Evolutionary conservation across 2,329 filamentous ascomycete genomes (phyloP), one percentile per base, ranked within the genome.

Genomic region (Rhinocladiella mackenziei): DNA sequence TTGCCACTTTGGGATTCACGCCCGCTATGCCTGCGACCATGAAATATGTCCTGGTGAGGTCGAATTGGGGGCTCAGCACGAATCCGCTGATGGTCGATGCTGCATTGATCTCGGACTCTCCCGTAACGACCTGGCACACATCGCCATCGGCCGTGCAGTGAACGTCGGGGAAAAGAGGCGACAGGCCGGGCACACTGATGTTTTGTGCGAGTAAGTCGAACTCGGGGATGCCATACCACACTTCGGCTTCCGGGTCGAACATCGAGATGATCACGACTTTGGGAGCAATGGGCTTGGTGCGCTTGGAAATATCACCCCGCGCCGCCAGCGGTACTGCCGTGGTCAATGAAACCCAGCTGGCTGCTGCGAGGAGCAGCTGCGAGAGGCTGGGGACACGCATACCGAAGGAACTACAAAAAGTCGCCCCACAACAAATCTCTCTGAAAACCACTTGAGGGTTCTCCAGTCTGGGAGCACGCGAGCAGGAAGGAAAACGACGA

Each of bases 81-180:
- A 88, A 69, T 0, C 84, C 77, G 34, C 74, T 74, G 48, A 85
- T 73, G 0, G 81, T 81, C 5, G 75, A 65, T 0, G 85, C 85
- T 0, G 85, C 83, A 60, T 89, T 89, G 68, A 89, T 86, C 64
- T 87, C 83, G 7, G 74, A 72, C 61, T 83, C 81, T 5, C 50
- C 50, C 6, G 46, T 49, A 35, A 53, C 29, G 15, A 86, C 56
- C 58, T 88, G 83, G 64, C 85, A 89, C 35, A 89, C 67, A 2
- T 73, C 69, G 20, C 74, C 69, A 54, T 80, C 65, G 8, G 66
- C 64, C 0, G 77, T 81, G 62, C 84, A 89, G 61, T 82, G 77
- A 0, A 80, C 74, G 13, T 76, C 65, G 0, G 82, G 82, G 58
- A 76, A 86, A 2, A 83, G 63, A 57, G 81, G 79, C 0, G 80